A percentile compares a stretch with the other conserved stretches of the same genome.
Evolutionary conservation across 2,329 filamentous ascomycete genomes (phyloP).

Genomic region (Aspergillus vadensis): DNA sequence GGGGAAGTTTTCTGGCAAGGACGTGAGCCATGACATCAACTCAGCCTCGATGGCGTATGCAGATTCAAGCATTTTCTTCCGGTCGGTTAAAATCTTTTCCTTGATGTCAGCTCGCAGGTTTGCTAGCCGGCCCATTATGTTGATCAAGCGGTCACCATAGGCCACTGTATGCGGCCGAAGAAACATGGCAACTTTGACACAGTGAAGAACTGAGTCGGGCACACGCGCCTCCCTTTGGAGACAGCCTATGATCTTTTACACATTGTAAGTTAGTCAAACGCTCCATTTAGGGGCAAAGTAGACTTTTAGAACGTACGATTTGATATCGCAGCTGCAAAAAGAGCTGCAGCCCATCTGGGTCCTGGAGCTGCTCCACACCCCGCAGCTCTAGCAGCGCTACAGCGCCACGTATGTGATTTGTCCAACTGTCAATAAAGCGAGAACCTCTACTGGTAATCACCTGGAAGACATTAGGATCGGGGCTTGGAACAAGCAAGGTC

Average conservation of each 20-base stretch:
- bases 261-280: conserved; percentile 10
- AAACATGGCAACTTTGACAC: conserved; percentile 32
- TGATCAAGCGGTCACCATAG: conserved; percentile 33
- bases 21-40: conserved; percentile 35
- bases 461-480: conserved; percentile 24
- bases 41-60: conserved; percentile 39
- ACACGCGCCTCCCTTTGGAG: conserved; percentile 35
- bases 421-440: conserved; percentile 54
- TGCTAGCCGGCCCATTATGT: conserved; percentile 31
- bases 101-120: conserved; percentile 40
- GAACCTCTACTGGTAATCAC: conserved; percentile 46
- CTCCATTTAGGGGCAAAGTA: no score
- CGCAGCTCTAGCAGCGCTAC: conserved; percentile 57
- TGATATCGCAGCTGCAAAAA: conserved; percentile 61
- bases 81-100: conserved; percentile 25
- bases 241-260: conserved; percentile 37
- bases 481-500: background rate
- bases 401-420: conserved; percentile 62
- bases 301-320: conserved; percentile 46
- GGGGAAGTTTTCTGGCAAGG: conserved; percentile 29
- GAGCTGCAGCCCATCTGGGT: conserved; percentile 52
- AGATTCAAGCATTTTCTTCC: conserved; percentile 32
- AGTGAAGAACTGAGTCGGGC: conserved; percentile 36
- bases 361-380: conserved; percentile 41
- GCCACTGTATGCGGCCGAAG: conserved; percentile 30